Conservation (phyloP, 345 rosid genomes). For the Brassica nigra region DNA sequence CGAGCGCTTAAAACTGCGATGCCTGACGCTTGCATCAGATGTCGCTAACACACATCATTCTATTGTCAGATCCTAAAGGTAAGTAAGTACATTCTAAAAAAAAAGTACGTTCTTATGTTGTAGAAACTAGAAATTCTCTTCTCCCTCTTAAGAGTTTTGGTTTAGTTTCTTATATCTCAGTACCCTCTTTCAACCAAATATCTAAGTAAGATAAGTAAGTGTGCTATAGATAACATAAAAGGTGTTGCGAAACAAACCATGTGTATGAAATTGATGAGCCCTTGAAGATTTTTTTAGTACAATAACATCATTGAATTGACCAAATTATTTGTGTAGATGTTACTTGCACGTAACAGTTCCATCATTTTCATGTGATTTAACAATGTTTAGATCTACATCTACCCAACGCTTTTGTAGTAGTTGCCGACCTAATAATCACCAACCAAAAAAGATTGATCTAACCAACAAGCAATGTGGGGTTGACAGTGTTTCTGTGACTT, state of each 20-base stretch:
- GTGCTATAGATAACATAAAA: neutral
- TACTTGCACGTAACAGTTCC: constrained; percentile 30
- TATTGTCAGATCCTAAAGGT: constrained; percentile 29
- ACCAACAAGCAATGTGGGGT: constrained; percentile 31
- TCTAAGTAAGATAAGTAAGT: neutral
- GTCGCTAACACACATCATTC: constrained; percentile 61
- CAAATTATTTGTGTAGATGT: constrained; percentile 3
- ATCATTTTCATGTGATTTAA: constrained; percentile 29
- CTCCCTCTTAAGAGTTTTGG: neutral
- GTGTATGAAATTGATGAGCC: neutral
- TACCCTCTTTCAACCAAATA: neutral
- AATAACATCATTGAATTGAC: neutral
- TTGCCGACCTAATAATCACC: constrained; percentile 31
- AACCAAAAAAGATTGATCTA: constrained; percentile 10
- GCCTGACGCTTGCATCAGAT: constrained; percentile 63
- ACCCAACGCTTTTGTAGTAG: constrained; percentile 34
- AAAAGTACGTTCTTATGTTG: constrained; percentile 4
- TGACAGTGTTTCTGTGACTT: constrained; percentile 13
- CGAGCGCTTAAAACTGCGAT: constrained; percentile 66
- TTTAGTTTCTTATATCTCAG: neutral
- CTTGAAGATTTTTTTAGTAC: neutral
- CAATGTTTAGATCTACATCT: constrained; percentile 3
- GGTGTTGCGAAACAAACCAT: neutral
- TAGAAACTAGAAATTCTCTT: neutral
- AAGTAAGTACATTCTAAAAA: neutral